Evolutionary conservation across 1,284 basidiomycete species (phyloP).

Genomic region (Sphaerobolus stellatus): DNA sequence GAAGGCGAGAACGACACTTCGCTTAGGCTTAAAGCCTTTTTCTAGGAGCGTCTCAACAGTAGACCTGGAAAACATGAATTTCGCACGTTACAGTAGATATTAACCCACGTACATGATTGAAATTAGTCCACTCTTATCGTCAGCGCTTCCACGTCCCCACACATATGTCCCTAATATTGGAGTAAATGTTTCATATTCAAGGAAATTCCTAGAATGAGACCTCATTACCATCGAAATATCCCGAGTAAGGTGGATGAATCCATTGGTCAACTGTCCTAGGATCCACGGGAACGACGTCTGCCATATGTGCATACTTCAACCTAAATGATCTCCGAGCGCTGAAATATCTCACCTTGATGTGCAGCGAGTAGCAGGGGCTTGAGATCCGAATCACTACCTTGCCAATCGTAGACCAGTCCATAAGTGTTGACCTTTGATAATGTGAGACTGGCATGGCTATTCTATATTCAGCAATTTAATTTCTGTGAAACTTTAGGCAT

Average conservation of each 20-base stretch:
- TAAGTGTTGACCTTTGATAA: conserved; percentile 62
- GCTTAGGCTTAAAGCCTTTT: conserved; percentile 49
- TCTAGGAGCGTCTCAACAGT: conserved; percentile 55
- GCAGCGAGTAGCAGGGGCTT: conserved; percentile 67
- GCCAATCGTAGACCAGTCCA: conserved; percentile 64
- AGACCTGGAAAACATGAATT: conserved; percentile 39
- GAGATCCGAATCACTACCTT: conserved; percentile 52
- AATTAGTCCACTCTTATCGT: conserved; percentile 64
- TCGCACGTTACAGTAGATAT: conserved; percentile 14
- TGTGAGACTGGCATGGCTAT: conserved; percentile 50
- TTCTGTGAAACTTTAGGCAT: conserved; percentile 30
- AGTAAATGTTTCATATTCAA: neutral
- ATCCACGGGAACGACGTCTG: conserved; percentile 60
- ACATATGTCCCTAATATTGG: conserved; percentile 41
- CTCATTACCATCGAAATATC: conserved; percentile 44
- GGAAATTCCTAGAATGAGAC: conserved; percentile 5
- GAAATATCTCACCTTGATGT: conserved; percentile 52
- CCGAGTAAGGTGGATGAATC: conserved; percentile 55
- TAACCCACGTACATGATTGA: conserved; percentile 46
- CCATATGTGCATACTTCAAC: neutral
- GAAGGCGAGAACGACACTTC: conserved; percentile 58
- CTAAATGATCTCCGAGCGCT: neutral
- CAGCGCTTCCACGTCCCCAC: conserved; percentile 63
- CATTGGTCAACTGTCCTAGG: conserved; percentile 51
- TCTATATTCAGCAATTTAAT: conserved; percentile 25